Evolutionary conservation across 2,329 filamentous ascomycete species (phyloP), one percentile per base, ranked within the genome.

Genomic region (Fusarium buxicola): DNA sequence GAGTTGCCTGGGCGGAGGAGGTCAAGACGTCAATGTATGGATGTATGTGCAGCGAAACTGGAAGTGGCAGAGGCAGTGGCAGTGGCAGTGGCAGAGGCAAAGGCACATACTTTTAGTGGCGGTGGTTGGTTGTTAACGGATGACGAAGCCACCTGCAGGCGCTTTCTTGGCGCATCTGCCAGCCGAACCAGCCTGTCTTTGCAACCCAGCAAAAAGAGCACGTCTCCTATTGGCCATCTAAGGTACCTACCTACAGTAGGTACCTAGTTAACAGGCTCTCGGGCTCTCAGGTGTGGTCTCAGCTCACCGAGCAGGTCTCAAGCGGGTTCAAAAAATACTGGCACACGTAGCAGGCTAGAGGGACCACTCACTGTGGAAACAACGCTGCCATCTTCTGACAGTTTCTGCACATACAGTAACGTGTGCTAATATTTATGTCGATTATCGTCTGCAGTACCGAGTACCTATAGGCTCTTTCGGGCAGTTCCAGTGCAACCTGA

Each of bases 71-170:
- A 31, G 40, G 40, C 27, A 54, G 58, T 18, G 32, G 60, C 35
- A 61, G 57, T 44, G 27, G 44, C 34, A 61, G 45, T 32, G 49
- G 55, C 38, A 48, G 50, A 32, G 40, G 52, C 47, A 55, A 49
- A 32, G 55, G 38, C 45, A 58, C 46, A 44, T 39, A 21, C 46
- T 45, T 59, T 63, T 34, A 69, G 68, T 66, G 66, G 65, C 65
- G 47, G 66, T 66, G 68, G 63, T 69, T 69, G 66, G 66, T 46
- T 53, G 60, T 49, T 54, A 18, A 39, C 36, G 60, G 68, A 69
- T 70, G 69, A 71, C 69, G 69, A 71, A 66, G 68, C 65, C 66
- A 57, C 57, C 56, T 58, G 48, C 55, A 56, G 43, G 43, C 47
- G 31, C 35, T 25, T 16, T 28, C 32, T 25, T 30, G 32, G 34